These are phyloP conservation scores for Rickenella mellea DNA, from an alignment of 768 basidiomycete genomes.

Conservation along the genomic window DNA sequence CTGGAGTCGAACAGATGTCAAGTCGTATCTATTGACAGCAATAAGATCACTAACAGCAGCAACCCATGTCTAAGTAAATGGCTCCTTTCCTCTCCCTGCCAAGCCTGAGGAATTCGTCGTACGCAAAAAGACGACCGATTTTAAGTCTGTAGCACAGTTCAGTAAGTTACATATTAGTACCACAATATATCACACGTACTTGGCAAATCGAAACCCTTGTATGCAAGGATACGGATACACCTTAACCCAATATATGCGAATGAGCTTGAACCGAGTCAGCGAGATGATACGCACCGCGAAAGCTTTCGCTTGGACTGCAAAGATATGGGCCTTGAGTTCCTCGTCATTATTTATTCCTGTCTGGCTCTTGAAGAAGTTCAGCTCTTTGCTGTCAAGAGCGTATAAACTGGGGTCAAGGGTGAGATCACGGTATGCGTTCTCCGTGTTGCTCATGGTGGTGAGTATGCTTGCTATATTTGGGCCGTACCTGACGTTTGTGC, in stretches of 20 bases:
- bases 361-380: conserved; percentile 13
- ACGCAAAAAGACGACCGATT: conserved; percentile 6
- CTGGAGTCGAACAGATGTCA: conserved; percentile 10
- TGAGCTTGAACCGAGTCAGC: not conserved
- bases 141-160: not conserved
- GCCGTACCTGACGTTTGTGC: too few species aligned
- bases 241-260: not conserved
- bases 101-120: conserved; percentile 21
- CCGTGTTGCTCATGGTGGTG: not conserved
- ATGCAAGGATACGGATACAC: not conserved
- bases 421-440: not conserved
- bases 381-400: conserved; percentile 7
- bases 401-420: conserved; percentile 2
- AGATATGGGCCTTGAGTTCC: conserved; percentile 15
- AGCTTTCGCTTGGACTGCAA: conserved; percentile 14
- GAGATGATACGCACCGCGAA: conserved; percentile 7
- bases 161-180: not conserved
- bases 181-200: not conserved
- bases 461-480: too few species aligned
- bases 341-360: conserved; percentile 16
- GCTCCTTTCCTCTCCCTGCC: conserved; percentile 25
- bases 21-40: not conserved
- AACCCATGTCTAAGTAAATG: conserved; percentile 36
- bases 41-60: conserved; percentile 26
- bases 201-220: not conserved